Conservation (phyloP, 371 early-diverging fungal genomes). For the Rhizomucor pusillus region DNA sequence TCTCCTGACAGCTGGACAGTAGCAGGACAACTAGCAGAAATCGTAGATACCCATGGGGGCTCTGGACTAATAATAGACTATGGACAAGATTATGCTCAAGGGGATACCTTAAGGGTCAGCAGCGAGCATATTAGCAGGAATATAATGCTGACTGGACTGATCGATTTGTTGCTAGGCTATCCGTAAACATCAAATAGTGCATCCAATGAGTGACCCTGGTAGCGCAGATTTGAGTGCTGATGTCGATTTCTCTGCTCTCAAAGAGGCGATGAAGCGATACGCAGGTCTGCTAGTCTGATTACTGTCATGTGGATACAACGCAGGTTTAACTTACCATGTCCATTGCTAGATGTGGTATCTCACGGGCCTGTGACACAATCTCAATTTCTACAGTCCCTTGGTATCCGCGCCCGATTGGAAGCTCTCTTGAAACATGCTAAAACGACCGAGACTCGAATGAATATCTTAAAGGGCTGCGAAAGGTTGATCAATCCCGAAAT, state of each 20-base stretch:
- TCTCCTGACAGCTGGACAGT: constrained; percentile 76
- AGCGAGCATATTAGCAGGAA: neutral
- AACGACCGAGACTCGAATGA: constrained; percentile 46
- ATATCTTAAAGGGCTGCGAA: constrained; percentile 68
- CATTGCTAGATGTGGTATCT: constrained; percentile 17
- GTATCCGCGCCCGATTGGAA: constrained; percentile 77
- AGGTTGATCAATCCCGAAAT: constrained; percentile 69
- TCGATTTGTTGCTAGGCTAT: constrained; percentile 65
- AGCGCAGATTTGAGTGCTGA: constrained; percentile 89
- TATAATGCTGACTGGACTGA: neutral
- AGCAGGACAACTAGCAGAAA: constrained; percentile 61
- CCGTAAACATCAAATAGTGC: constrained; percentile 74
- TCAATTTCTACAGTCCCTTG: constrained; percentile 77
- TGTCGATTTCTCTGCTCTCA: constrained; percentile 86
- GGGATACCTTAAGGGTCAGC: constrained; percentile 80
- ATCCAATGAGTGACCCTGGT: constrained; percentile 80
- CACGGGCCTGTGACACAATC: constrained; percentile 87
- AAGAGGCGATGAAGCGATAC: constrained; percentile 49
- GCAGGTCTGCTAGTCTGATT: constrained; percentile 32
- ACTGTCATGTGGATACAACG: neutral
- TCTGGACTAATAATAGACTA: constrained; percentile 89
- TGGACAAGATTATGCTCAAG: constrained; percentile 77
- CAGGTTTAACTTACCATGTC: neutral
- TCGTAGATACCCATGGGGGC: constrained; percentile 65
- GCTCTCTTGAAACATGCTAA: constrained; percentile 65